Base-by-base conservation (phyloP, 306 rosid species). In the Quercus parvula region DNA sequence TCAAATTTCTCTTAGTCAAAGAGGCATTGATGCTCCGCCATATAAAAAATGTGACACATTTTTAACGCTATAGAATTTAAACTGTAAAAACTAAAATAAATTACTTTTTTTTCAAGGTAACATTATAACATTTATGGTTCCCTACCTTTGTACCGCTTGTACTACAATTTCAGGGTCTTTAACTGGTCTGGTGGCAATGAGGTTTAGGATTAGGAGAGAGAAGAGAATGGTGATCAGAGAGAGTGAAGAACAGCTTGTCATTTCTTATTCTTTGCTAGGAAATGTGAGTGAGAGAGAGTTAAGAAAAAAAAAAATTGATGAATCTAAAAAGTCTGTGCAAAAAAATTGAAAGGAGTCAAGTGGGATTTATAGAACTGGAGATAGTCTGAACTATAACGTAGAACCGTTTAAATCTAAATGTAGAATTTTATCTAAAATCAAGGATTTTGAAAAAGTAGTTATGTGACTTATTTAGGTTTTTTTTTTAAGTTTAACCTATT, bases 61-160 rank as follows among this genome's bases (percentile, higher is more conserved):
- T 30, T 35, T 10, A 44, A 73, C 2, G 7, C 30, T 8, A 44
- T 44, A 11, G 51, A 8, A 44, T 44, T 44, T 44, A 8, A 44
- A 44, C 14, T 44, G 14, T 30, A 22, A 22, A 4, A 33, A 17
- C 31, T 4, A 73, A 79, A 79, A 3, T 15, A 64, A 66, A 22
- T 12, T 4, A 13, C 14, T 28, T 28, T 27, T 35, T 35, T 35
- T 35, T 28, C 15, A 12, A 5, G 15, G 41, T 14, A 63, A 13
- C 41, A 35, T 35, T 35, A 8, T 35, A 35, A 35, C 41, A 27
- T 63, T 59, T 20, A 52, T 15, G 5, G 19, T 71, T 28, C 13
- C 28, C 67, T 94, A 92, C 99, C 97, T 86, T 81, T 90, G 93
- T 8, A 91, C 93, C n/a, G 90, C 88, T 28, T 89, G 81, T 10